phyloP scores from a whole-genome alignment of 1,284 basidiomycete genomes.

The Cryptococcus sp. region DNA sequence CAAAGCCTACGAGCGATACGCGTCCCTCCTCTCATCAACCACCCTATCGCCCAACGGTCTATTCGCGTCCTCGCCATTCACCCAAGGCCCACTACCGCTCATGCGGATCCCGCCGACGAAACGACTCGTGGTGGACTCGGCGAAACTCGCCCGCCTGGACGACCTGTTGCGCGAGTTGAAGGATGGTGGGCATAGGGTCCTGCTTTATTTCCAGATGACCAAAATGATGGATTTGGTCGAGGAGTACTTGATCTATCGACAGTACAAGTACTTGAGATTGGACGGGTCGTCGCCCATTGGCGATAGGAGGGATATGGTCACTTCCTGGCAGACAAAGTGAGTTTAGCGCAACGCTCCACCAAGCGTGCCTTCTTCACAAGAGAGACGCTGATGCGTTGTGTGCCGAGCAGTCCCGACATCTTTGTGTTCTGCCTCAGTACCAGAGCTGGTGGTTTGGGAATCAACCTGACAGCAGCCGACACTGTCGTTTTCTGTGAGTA shows the following conservation, averaged over 20 bases:
- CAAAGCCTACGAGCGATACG: conserved; percentile 60
- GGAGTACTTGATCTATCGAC: conserved; percentile 95
- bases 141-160: conserved; percentile 91
- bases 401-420: conserved; percentile 72
- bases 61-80: conserved; percentile 64
- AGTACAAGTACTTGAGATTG: conserved; percentile 95
- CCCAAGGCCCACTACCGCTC: conserved; percentile 78
- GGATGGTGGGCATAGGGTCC: conserved; percentile 86
- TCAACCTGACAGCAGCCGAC: conserved; percentile 97
- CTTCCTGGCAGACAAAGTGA: conserved; percentile 97
- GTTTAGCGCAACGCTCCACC: conserved; percentile 30
- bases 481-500: conserved; percentile 80
- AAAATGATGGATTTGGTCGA: conserved; percentile 99
- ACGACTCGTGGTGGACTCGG: conserved; percentile 94
- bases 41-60: conserved; percentile 68
- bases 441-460: conserved; percentile 94
- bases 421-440: conserved; percentile 97
- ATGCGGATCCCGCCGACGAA: conserved; percentile 96
- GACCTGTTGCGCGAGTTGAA: conserved; percentile 88
- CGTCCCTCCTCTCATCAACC: conserved; percentile 52
- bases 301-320: conserved; percentile 98
- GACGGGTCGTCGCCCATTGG: conserved; percentile 96
- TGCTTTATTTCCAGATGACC: conserved; percentile 99
- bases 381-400: conserved; percentile 6
- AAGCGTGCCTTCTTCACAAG: too few species aligned